Evolutionary conservation across 345 rosid genomes (phyloP).

Genomic region (Rhodamnia argentea): DNA sequence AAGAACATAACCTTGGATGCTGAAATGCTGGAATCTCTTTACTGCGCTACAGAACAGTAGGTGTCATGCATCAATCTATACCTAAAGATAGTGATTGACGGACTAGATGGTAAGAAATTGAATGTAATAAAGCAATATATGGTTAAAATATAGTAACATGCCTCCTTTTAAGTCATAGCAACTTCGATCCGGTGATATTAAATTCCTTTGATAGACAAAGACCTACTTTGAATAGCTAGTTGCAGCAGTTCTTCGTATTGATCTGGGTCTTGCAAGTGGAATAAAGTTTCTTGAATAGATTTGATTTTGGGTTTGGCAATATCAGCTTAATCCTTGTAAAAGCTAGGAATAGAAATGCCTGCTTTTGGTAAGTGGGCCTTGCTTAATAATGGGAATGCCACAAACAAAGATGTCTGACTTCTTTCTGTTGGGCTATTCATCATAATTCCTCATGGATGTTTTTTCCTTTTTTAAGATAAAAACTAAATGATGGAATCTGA

Average conservation of each 20-base stretch:
- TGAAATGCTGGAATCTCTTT: background rate
- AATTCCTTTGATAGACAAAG: background rate
- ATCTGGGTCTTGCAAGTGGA: background rate
- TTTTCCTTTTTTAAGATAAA: background rate
- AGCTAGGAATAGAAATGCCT: background rate
- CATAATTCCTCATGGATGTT: background rate
- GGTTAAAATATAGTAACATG: background rate
- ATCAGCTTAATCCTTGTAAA: background rate
- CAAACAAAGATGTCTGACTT: background rate
- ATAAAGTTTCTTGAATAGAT: background rate
- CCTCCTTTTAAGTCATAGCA: background rate
- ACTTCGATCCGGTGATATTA: background rate
- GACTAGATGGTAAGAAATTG: background rate
- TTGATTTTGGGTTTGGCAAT: background rate
- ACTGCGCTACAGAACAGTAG: background rate
- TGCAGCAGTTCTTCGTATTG: background rate
- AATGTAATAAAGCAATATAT: background rate
- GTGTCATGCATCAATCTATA: background rate
- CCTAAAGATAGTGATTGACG: background rate
- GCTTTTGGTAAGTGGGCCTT: background rate
- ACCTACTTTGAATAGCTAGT: background rate
- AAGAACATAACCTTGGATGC: background rate
- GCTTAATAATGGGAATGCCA: background rate
- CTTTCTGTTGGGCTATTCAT: background rate
- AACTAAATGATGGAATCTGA: background rate